Percentiles rank a stretch among this genome's conserved stretches.
phyloP scores from a whole-genome alignment of 257 asterid genomes.

The Solanum clarkiae region DNA sequence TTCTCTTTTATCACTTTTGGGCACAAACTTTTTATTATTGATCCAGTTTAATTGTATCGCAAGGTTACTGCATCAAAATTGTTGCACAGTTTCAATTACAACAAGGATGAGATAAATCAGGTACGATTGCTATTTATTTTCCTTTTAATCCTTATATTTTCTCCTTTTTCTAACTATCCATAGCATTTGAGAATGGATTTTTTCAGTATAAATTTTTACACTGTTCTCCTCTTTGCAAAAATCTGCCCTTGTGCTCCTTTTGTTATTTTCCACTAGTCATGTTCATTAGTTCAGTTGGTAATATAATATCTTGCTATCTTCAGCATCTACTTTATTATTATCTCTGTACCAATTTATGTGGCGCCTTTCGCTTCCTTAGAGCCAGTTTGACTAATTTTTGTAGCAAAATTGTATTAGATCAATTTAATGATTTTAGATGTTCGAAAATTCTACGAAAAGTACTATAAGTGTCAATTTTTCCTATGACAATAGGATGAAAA shows the following conservation, averaged over 20 bases:
- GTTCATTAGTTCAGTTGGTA: neutral
- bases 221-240: neutral
- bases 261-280: neutral
- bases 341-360: neutral
- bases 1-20: neutral
- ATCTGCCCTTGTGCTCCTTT: neutral
- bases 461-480: neutral
- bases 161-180: neutral
- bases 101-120: slow-evolving; percentile 96
- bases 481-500: neutral
- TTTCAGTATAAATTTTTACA: neutral
- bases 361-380: neutral
- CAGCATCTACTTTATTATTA: neutral
- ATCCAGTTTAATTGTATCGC: slow-evolving; percentile 5
- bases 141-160: neutral
- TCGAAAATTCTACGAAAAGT: neutral
- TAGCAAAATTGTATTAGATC: neutral
- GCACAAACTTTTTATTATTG: neutral
- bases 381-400: neutral
- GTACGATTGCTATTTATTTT: slow-evolving; percentile 7
- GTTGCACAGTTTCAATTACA: slow-evolving; percentile 51
- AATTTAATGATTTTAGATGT: neutral
- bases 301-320: neutral
- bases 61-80: slow-evolving; percentile 61
- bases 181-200: neutral